phyloP scores from a whole-genome alignment of 257 asterid species.

The Leptodermis oblonga region DNA sequence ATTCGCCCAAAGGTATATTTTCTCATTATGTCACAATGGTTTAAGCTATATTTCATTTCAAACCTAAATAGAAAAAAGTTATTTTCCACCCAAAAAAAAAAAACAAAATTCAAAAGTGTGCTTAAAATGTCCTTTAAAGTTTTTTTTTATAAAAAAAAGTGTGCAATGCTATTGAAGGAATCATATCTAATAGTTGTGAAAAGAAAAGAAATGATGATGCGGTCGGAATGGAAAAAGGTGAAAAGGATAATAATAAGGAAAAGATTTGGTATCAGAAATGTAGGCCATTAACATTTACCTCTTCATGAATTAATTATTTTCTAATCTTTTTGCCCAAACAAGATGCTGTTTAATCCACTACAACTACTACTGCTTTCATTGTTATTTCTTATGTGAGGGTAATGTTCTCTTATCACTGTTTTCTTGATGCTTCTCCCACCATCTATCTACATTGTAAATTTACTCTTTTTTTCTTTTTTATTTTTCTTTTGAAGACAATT shows the following conservation, averaged over 20 bases:
- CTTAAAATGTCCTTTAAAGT: no score
- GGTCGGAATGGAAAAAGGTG: slow-evolving; percentile 1
- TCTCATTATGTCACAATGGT: no score
- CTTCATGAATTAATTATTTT: not conserved
- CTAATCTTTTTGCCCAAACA: not conserved
- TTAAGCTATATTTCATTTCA: no score
- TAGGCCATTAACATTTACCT: slow-evolving; percentile 12
- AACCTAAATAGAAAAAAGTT: no score
- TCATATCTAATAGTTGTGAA: not conserved
- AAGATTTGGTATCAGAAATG: slow-evolving; percentile 8
- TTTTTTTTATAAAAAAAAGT: no score
- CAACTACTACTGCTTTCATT: no score
- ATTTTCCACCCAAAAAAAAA: no score
- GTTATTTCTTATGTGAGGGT: not conserved
- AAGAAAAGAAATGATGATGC: not conserved
- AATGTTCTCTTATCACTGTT: not conserved
- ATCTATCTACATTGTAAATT: no score
- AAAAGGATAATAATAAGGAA: not conserved
- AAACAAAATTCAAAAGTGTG: no score
- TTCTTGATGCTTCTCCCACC: not conserved
- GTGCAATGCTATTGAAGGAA: not conserved
- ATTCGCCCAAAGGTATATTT: no score
- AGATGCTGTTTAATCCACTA: not conserved
- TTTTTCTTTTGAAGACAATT: no score
- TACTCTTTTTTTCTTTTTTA: no score